Evolutionary conservation across 768 basidiomycete genomes (phyloP).

Genomic region (Auriscalpium orientale): DNA sequence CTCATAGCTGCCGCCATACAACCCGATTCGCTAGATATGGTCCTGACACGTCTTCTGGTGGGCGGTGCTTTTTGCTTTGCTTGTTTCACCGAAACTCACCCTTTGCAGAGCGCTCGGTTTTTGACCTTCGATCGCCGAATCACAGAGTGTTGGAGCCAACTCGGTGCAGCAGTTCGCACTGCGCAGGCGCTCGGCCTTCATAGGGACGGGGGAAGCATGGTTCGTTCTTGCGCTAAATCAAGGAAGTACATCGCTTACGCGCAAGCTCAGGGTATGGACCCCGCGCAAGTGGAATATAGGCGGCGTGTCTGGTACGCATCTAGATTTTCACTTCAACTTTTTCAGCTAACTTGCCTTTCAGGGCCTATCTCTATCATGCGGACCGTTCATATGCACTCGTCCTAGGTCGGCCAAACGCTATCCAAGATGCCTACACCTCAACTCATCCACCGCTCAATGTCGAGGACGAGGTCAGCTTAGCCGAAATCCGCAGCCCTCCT

Average conservation of each 20-base stretch:
- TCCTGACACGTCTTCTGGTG: conserved; percentile 82
- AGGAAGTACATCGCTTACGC: background rate
- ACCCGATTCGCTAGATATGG: conserved; percentile 85
- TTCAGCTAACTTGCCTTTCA: conserved; percentile 18
- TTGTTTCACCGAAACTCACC: conserved; percentile 9
- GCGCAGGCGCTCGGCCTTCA: conserved; percentile 92
- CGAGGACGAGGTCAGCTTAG: conserved; percentile 47
- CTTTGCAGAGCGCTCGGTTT: conserved; percentile 57
- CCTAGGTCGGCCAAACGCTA: conserved; percentile 83
- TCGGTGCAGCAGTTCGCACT: conserved; percentile 87
- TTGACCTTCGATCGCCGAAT: conserved; percentile 72
- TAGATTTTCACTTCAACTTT: background rate
- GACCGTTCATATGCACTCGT: conserved; percentile 89
- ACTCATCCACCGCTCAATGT: conserved; percentile 70
- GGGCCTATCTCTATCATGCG: conserved; percentile 90
- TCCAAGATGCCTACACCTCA: conserved; percentile 85
- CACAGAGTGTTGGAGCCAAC: conserved; percentile 94
- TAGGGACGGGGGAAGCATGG: conserved; percentile 79
- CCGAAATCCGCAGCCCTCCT: conserved; percentile 40
- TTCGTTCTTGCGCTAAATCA: conserved; percentile 26
- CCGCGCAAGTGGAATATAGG: conserved; percentile 77
- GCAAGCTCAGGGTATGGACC: conserved; percentile 52
- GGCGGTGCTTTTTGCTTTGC: conserved; percentile 6
- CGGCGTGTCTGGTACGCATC: conserved; percentile 72
- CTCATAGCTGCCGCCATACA: conserved; percentile 91